These are phyloP conservation scores for Amanita muscaria DNA, from an alignment of 768 basidiomycete species.

Conservation along the genomic window DNA sequence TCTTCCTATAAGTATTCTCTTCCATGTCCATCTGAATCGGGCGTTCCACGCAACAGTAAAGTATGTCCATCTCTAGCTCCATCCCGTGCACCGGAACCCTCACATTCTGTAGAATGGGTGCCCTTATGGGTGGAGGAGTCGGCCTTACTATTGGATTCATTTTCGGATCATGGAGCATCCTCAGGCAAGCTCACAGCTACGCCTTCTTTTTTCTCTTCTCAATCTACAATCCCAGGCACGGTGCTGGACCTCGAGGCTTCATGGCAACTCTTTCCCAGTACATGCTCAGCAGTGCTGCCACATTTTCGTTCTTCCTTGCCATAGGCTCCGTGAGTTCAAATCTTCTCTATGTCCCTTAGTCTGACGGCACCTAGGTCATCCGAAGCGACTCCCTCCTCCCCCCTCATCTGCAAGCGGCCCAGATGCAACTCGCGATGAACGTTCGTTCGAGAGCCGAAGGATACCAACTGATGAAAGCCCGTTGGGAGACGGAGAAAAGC, in stretches of 20 bases:
- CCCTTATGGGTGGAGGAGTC: slow-evolving; percentile 87
- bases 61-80: slow-evolving; percentile 27
- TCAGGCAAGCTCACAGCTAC: slow-evolving; percentile 48
- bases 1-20: slow-evolving; percentile 5
- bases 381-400: slow-evolving; percentile 65
- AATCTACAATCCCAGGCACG: slow-evolving; percentile 45
- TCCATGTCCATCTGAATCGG: slow-evolving; percentile 11
- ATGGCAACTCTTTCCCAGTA: slow-evolving; percentile 93
- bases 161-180: slow-evolving; percentile 88
- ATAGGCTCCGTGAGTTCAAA: slow-evolving; percentile 69
- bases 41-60: slow-evolving; percentile 38
- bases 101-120: slow-evolving; percentile 64
- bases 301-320: slow-evolving; percentile 94
- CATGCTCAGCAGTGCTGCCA: slow-evolving; percentile 96
- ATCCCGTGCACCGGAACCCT: slow-evolving; percentile 4
- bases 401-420: slow-evolving; percentile 55
- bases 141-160: slow-evolving; percentile 97
- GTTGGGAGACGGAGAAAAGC: slow-evolving; percentile 62
- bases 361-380: slow-evolving; percentile 55
- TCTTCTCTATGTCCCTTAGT: slow-evolving; percentile 4
- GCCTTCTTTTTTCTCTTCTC: background rate
- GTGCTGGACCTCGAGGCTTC: slow-evolving; percentile 84
- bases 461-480: slow-evolving; percentile 56
- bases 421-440: slow-evolving; percentile 42
- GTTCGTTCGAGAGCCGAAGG: slow-evolving; percentile 63